Percentiles rank a stretch among this genome's conserved stretches.
These are phyloP conservation scores for Pythium catenulatum DNA, from an alignment of 352 stramenopile species.

Conservation along the genomic window DNA sequence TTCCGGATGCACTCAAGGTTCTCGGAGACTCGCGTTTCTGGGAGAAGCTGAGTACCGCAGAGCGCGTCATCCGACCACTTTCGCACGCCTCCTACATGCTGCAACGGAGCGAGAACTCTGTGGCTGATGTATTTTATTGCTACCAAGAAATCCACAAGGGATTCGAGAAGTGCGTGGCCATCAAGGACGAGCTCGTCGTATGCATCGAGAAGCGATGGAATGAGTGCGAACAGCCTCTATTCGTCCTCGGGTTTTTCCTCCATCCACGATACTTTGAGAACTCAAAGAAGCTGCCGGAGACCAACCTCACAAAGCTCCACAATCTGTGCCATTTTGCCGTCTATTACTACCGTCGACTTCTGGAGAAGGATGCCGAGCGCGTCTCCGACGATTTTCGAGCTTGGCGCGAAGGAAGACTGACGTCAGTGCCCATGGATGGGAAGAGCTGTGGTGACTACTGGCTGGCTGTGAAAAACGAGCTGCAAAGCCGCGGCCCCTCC, in stretches of 20 bases:
- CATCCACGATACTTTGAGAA: neutral
- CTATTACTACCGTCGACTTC: slow-evolving; percentile 18
- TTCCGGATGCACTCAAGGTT: neutral
- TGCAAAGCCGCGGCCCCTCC: too few species aligned
- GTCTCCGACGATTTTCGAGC: neutral
- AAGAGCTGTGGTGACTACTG: neutral
- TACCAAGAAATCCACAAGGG: slow-evolving; percentile 1
- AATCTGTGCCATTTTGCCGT: neutral
- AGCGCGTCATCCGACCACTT: neutral
- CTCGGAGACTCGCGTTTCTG: neutral
- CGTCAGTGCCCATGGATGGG: neutral
- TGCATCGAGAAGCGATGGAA: slow-evolving; percentile 1
- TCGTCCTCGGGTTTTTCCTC: neutral
- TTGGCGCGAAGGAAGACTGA: neutral
- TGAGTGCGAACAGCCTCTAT: slow-evolving; percentile 19
- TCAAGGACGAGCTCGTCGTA: neutral
- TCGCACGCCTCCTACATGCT: neutral
- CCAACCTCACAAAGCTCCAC: neutral
- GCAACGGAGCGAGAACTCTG: neutral
- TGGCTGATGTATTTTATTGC: neutral
- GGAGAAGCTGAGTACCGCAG: neutral
- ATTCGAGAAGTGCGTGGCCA: neutral
- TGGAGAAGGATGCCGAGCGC: neutral
- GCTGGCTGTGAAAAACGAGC: neutral
- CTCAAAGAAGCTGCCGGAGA: neutral